A percentile compares a stretch with the other conserved stretches of the same genome.
Conservation (phyloP, 2,329 filamentous ascomycete species). For the Alternaria consortialis region DNA sequence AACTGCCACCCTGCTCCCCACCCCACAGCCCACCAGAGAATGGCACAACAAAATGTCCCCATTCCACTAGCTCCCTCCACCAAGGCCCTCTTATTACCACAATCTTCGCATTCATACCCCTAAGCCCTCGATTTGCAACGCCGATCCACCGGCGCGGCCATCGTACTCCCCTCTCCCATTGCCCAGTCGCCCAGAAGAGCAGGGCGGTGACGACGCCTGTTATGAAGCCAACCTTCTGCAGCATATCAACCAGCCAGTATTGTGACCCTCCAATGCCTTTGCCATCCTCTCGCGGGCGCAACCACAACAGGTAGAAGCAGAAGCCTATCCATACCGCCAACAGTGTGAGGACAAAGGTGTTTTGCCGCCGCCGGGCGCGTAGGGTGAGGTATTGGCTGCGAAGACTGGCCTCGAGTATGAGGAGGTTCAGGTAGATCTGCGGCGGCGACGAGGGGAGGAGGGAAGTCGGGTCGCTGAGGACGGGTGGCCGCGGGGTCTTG, state of each 20-base stretch:
- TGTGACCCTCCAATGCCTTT: constrained; percentile 89
- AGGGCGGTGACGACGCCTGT: constrained; percentile 87
- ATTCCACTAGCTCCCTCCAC: constrained; percentile 79
- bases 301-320: constrained; percentile 90
- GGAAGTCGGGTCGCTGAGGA: constrained; percentile 73
- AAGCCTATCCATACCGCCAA: constrained; percentile 81
- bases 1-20: constrained; percentile 66
- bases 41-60: constrained; percentile 79
- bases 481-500: constrained; percentile 50
- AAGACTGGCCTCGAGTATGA: constrained; percentile 94
- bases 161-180: constrained; percentile 93
- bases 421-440: constrained; percentile 97
- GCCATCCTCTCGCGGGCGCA: constrained; percentile 95
- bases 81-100: constrained; percentile 85
- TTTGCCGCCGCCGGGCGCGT: constrained; percentile 85
- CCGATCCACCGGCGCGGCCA: constrained; percentile 94
- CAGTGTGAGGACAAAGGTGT: constrained; percentile 88
- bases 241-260: constrained; percentile 94
- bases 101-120: constrained; percentile 95
- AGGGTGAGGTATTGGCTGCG: constrained; percentile 92
- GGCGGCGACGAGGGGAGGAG: constrained; percentile 88
- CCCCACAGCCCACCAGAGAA: constrained; percentile 61
- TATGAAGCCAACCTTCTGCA: constrained; percentile 89
- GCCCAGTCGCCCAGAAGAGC: constrained; percentile 91
- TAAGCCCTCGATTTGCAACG: constrained; percentile 86